Percentiles rank a stretch among this genome's conserved stretches.
These are phyloP conservation scores for Saprolegnia diclina DNA, from an alignment of 352 stramenopile genomes.

Conservation along the genomic window DNA sequence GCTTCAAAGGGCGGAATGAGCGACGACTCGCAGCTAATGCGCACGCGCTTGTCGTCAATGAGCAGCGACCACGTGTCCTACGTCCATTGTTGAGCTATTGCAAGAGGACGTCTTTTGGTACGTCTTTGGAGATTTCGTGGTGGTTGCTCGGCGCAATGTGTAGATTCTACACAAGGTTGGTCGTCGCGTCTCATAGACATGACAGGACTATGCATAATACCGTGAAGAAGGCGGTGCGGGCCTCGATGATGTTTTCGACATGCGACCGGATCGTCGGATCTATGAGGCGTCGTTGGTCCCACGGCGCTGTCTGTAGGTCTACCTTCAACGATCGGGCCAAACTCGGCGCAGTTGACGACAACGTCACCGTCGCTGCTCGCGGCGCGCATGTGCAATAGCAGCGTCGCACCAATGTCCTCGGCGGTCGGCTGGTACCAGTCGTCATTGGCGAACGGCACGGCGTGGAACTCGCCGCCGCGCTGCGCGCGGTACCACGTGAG, in stretches of 20 bases:
- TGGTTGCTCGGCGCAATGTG: constrained; percentile 40
- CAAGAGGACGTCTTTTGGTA: not conserved
- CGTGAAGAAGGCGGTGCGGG: constrained; percentile 80
- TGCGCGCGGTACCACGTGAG: constrained; percentile 70
- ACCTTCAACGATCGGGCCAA: constrained; percentile 67
- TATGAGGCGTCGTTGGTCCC: too few relatives aligned
- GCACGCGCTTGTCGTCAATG: constrained; percentile 67
- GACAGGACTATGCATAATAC: constrained; percentile 28
- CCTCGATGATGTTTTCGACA: constrained; percentile 78
- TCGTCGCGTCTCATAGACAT: constrained; percentile 35
- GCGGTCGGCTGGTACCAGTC: constrained; percentile 77
- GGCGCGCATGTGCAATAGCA: constrained; percentile 71
- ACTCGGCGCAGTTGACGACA: constrained; percentile 78
- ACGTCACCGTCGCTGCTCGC: constrained; percentile 56
- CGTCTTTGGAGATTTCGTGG: not conserved
- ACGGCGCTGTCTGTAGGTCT: too few relatives aligned
- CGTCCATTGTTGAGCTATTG: constrained; percentile 40
- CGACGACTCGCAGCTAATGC: constrained; percentile 75
- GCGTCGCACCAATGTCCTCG: constrained; percentile 70
- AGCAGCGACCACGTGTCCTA: constrained; percentile 80
- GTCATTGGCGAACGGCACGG: constrained; percentile 54
- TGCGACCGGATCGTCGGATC: constrained; percentile 79
- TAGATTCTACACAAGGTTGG: constrained; percentile 50
- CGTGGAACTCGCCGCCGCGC: constrained; percentile 61
- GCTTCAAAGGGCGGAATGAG: constrained; percentile 72